phyloP scores from a whole-genome alignment of 2,329 filamentous ascomycete genomes.

The Pseudocercospora cruenta region DNA sequence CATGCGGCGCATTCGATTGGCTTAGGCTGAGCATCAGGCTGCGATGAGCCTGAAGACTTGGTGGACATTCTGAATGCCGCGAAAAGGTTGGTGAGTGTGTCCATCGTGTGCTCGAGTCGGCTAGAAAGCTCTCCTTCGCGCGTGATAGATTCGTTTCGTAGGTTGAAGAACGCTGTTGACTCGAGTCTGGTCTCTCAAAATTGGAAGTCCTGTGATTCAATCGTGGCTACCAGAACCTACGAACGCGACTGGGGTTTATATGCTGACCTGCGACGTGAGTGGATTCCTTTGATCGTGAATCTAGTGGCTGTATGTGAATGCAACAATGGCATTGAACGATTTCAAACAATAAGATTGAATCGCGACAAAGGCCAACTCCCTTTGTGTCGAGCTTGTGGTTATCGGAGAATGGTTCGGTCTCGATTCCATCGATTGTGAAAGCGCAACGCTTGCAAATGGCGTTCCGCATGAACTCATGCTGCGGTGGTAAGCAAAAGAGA shows the following conservation, averaged over 20 bases:
- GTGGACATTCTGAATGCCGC: not conserved
- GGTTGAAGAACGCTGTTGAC: not conserved
- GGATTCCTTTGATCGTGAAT: not conserved
- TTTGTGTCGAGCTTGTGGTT: not conserved
- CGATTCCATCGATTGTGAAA: not conserved
- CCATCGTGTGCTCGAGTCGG: not conserved
- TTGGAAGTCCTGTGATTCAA: not conserved
- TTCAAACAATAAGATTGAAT: not conserved
- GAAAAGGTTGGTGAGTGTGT: not conserved
- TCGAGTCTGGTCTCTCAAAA: not conserved
- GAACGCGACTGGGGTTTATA: not conserved
- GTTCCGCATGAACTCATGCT: not conserved
- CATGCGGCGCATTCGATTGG: slow-evolving; percentile 4
- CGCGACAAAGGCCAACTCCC: not conserved
- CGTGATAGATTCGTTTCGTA: not conserved
- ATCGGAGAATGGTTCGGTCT: not conserved
- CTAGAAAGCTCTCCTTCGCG: not conserved
- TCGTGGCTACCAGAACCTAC: not conserved
- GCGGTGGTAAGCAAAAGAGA: not conserved
- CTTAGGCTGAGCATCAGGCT: not conserved
- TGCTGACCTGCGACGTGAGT: not conserved
- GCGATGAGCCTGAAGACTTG: no score
- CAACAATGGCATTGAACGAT: not conserved
- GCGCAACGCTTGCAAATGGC: not conserved
- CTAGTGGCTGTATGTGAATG: not conserved